Conservation (phyloP, 768 basidiomycete genomes). For the Jaapia argillacea region DNA sequence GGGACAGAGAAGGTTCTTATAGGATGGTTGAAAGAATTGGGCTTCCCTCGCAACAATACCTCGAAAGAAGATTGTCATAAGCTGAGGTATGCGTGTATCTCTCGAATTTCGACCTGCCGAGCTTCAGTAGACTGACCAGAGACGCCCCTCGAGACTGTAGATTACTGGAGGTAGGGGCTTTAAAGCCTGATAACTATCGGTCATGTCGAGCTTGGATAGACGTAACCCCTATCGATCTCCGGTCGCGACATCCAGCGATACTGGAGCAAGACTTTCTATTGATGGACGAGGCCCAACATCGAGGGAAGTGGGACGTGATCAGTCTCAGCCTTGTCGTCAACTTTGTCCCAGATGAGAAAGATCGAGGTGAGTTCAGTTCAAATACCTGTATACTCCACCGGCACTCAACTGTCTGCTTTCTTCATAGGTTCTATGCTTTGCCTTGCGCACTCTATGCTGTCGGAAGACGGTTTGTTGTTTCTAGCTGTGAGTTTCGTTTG, state of each 20-base stretch:
- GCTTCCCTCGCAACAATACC: slow-evolving; percentile 13
- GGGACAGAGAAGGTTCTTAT: slow-evolving; percentile 80
- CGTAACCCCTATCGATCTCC: slow-evolving; percentile 70
- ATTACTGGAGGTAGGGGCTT: slow-evolving; percentile 81
- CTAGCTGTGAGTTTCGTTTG: slow-evolving; percentile 46
- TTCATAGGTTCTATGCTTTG: slow-evolving; percentile 64
- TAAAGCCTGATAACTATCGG: slow-evolving; percentile 75
- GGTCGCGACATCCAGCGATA: slow-evolving; percentile 74
- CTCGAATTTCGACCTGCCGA: slow-evolving; percentile 5
- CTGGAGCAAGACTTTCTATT: slow-evolving; percentile 79
- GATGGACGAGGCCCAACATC: slow-evolving; percentile 40
- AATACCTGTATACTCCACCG: slow-evolving; percentile 2
- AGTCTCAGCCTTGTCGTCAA: slow-evolving; percentile 87
- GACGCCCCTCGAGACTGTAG: too few species aligned
- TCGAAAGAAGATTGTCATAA: slow-evolving; percentile 14
- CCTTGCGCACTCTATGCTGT: slow-evolving; percentile 47
- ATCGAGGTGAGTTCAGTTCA: slow-evolving; percentile 49
- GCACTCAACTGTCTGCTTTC: not conserved
- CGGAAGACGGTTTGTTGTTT: slow-evolving; percentile 50
- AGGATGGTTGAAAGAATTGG: slow-evolving; percentile 57
- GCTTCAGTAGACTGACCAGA: too few species aligned
- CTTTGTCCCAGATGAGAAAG: slow-evolving; percentile 66
- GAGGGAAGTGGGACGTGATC: slow-evolving; percentile 62
- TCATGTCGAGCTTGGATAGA: slow-evolving; percentile 63
- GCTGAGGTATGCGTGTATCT: slow-evolving; percentile 29